phyloP scores from a whole-genome alignment of 192 early-diverging fungal genomes.

The Backusella circina region DNA sequence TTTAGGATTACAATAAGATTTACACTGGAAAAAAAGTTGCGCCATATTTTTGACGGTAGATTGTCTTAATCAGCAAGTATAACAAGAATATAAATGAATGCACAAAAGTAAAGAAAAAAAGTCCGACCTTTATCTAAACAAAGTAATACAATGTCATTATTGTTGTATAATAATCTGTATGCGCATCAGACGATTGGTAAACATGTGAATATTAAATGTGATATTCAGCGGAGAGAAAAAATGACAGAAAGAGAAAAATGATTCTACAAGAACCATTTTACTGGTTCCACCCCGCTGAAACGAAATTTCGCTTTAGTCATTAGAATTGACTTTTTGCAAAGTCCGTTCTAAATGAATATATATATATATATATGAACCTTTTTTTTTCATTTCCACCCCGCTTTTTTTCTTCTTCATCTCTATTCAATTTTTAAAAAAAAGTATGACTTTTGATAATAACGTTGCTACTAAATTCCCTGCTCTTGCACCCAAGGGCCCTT shows the following conservation, averaged over 20 bases:
- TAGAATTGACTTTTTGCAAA: background rate
- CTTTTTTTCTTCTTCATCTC: background rate
- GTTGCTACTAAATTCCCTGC: constrained; percentile 39
- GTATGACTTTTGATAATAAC: constrained; percentile 23
- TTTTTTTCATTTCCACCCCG: background rate
- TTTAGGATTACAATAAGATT: background rate
- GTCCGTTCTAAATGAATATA: background rate
- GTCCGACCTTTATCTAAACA: background rate
- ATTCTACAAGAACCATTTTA: background rate
- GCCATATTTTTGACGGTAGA: background rate
- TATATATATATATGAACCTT: background rate
- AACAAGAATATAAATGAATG: background rate
- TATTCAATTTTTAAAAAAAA: background rate
- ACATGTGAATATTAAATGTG: constrained; percentile 3
- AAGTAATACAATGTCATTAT: background rate
- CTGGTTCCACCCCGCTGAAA: background rate
- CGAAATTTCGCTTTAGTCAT: constrained; percentile 5
- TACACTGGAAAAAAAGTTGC: background rate
- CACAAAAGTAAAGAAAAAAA: background rate
- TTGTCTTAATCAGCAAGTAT: constrained; percentile 1
- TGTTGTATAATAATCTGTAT: background rate
- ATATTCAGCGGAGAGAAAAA: background rate
- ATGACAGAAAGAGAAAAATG: background rate
- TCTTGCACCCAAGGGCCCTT: constrained; percentile 44
- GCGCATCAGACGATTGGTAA: background rate